Evolutionary conservation across 257 asterid species (phyloP).

Genomic region (Solanum chaucha): DNA sequence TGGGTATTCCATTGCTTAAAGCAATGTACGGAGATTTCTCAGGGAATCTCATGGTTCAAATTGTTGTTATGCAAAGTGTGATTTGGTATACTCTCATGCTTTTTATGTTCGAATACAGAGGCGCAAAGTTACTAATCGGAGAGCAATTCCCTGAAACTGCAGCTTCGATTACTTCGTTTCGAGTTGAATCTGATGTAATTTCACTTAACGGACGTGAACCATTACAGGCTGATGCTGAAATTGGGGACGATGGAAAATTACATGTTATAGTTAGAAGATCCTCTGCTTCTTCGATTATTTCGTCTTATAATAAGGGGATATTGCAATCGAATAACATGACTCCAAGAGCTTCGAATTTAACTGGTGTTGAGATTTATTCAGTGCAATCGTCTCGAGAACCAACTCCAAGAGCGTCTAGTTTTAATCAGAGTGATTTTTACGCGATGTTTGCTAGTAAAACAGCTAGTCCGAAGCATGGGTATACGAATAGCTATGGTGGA

Average conservation of each 20-base stretch:
- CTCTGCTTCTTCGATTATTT: constrained; percentile 39
- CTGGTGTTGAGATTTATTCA: constrained; percentile 86
- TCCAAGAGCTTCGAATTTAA: constrained; percentile 70
- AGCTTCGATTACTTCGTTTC: constrained; percentile 65
- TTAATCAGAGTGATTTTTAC: constrained; percentile 74
- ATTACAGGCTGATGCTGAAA: constrained; percentile 75
- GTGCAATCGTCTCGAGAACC: constrained; percentile 86
- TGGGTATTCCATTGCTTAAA: constrained; percentile 80
- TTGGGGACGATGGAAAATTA: constrained; percentile 79
- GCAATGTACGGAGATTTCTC: constrained; percentile 96
- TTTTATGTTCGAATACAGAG: constrained; percentile 73
- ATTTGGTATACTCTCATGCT: constrained; percentile 87
- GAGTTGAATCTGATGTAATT: constrained; percentile 76
- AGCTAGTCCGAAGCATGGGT: constrained; percentile 78
- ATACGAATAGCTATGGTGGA: constrained; percentile 46
- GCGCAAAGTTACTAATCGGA: constrained; percentile 52
- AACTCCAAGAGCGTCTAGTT: constrained; percentile 78
- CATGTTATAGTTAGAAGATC: constrained; percentile 77
- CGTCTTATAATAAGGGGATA: constrained; percentile 35
- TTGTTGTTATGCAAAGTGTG: constrained; percentile 85
- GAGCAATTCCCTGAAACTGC: constrained; percentile 92
- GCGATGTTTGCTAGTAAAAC: constrained; percentile 74
- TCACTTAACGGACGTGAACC: constrained; percentile 82
- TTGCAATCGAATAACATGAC: constrained; percentile 41
- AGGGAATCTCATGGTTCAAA: constrained; percentile 79